phyloP scores from a whole-genome alignment of 2,329 filamentous ascomycete genomes.

The Waltergamsia citrina region DNA sequence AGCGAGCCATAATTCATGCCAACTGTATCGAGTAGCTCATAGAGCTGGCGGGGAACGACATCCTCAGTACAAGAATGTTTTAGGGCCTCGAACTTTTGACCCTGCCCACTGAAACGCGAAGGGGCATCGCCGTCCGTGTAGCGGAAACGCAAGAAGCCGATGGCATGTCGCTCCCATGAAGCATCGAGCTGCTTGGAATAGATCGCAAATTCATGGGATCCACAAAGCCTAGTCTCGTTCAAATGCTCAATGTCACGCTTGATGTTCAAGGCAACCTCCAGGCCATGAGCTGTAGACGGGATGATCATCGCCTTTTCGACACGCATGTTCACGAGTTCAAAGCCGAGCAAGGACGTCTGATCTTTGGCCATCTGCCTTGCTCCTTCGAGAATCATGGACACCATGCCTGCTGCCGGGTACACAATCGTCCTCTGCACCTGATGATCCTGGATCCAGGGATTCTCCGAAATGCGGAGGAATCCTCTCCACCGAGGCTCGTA shows the following conservation, averaged over 20 bases:
- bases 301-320: conserved; percentile 43
- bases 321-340: conserved; percentile 33
- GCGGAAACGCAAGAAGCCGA: conserved; percentile 18
- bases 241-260: conserved; percentile 13
- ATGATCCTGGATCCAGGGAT: conserved; percentile 43
- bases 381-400: conserved; percentile 38
- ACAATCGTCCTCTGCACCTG: conserved; percentile 38
- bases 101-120: background rate
- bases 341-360: conserved; percentile 18
- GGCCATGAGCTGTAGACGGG: conserved; percentile 31
- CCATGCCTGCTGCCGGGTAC: conserved; percentile 41
- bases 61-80: conserved; percentile 18
- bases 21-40: conserved; percentile 37
- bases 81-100: conserved; percentile 11
- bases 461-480: conserved; percentile 36
- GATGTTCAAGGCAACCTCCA: conserved; percentile 40
- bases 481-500: conserved; percentile 39
- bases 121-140: conserved; percentile 12
- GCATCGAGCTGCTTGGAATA: conserved; percentile 31
- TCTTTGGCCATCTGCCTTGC: conserved; percentile 26
- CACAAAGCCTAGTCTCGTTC: conserved; percentile 2
- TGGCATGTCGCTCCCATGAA: conserved; percentile 33
- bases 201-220: conserved; percentile 29
- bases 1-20: conserved; percentile 41
- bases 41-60: conserved; percentile 33